Conservation (phyloP, 2,329 filamentous ascomycete genomes). For the Trichoderma koningii region DNA sequence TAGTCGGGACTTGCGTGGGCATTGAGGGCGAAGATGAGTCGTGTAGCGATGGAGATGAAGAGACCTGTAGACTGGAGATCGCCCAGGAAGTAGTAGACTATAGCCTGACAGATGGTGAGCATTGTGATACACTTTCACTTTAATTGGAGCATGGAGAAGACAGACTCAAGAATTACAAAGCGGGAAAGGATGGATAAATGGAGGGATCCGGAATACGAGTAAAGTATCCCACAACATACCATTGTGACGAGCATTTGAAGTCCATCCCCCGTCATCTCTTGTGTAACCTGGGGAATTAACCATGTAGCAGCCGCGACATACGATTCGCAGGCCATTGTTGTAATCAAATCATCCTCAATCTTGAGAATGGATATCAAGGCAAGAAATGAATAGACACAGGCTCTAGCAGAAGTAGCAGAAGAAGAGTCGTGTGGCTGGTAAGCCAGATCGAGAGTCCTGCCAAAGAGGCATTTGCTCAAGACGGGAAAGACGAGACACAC, state of each 20-base stretch:
- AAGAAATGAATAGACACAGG: not conserved
- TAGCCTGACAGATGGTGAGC: not conserved
- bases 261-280: conserved; percentile 4
- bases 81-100: not conserved
- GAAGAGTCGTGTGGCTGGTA: not conserved
- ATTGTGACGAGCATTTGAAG: not conserved
- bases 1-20: not conserved
- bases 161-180: too few relatives aligned
- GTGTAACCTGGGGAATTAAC: not conserved
- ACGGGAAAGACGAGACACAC: not conserved
- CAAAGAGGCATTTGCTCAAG: not conserved
- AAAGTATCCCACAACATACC: not conserved
- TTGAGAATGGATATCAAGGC: not conserved
- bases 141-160: too few relatives aligned
- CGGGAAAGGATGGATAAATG: too few relatives aligned
- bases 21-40: not conserved
- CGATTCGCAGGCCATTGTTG: not conserved
- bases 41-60: not conserved
- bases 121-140: too few relatives aligned
- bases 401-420: not conserved
- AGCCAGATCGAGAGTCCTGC: not conserved
- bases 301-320: not conserved
- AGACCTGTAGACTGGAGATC: not conserved
- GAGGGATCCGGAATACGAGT: too few relatives aligned
- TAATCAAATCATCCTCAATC: not conserved